These are phyloP conservation scores for Zangia roseola DNA, from an alignment of 768 basidiomycete genomes.

Conservation along the genomic window DNA sequence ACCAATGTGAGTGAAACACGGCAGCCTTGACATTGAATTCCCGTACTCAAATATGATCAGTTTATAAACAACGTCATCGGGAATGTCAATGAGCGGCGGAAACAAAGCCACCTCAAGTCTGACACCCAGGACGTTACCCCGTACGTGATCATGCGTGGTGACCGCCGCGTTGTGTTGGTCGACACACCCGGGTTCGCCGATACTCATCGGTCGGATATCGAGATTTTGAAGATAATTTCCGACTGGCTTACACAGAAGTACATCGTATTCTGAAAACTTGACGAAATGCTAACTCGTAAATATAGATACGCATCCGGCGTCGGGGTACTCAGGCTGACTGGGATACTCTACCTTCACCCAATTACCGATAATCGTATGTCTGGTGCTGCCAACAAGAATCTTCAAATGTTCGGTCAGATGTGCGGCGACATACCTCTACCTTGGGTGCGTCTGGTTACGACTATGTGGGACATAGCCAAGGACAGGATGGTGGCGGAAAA, in stretches of 20 bases:
- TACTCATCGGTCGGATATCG: conserved; percentile 12
- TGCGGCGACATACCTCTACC: conserved; percentile 32
- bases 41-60: neutral
- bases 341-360: conserved; percentile 35
- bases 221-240: conserved; percentile 11
- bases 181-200: conserved; percentile 24
- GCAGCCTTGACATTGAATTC: neutral
- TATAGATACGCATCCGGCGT: conserved; percentile 8
- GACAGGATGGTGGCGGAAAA: conserved; percentile 7
- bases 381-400: conserved; percentile 29
- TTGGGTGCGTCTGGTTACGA: conserved; percentile 37
- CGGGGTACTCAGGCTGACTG: conserved; percentile 17
- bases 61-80: conserved; percentile 15
- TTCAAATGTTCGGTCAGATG: conserved; percentile 33
- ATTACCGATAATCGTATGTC: conserved; percentile 37
- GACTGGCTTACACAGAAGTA: conserved; percentile 21
- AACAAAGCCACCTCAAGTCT: conserved; percentile 6
- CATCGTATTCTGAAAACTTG: neutral
- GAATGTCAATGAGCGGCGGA: neutral
- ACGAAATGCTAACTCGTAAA: neutral
- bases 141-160: neutral
- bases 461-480: conserved; percentile 35
- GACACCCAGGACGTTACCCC: conserved; percentile 11
- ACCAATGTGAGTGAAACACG: conserved; percentile 15
- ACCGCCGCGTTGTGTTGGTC: conserved; percentile 12